phyloP scores from a whole-genome alignment of 208 protist species.

The Trypanosoma caninum region DNA sequence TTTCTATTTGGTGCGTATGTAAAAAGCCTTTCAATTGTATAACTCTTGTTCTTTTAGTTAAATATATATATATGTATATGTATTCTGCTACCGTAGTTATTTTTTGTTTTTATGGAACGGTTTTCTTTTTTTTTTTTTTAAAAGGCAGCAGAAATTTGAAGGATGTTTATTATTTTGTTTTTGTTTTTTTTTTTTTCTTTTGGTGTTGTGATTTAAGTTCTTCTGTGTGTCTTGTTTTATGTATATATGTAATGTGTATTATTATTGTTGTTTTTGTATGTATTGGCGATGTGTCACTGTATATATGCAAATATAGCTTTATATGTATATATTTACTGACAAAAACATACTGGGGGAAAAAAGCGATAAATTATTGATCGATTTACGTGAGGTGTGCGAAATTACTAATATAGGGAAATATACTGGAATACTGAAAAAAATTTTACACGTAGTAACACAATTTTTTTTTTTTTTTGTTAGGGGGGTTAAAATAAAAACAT shows the following conservation, averaged over 20 bases:
- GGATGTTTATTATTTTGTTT: too few relatives aligned
- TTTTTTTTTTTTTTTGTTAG: conserved; percentile 21
- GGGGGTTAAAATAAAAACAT: too few relatives aligned
- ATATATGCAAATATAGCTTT: too few relatives aligned
- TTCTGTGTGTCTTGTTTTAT: not conserved
- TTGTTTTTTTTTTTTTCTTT: not conserved
- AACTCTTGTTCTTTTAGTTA: not conserved
- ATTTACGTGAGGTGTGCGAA: conserved; percentile 4
- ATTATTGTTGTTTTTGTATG: conserved; percentile 7
- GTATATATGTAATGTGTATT: too few relatives aligned
- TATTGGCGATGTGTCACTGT: too few relatives aligned
- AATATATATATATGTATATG: not conserved
- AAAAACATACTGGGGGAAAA: too few relatives aligned
- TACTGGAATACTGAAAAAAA: too few relatives aligned
- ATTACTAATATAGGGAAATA: too few relatives aligned
- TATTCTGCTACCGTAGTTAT: not conserved
- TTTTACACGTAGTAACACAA: not conserved
- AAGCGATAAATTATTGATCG: too few relatives aligned
- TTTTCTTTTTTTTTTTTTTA: conserved; percentile 12
- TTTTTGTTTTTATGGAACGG: too few relatives aligned
- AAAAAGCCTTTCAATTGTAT: too few relatives aligned
- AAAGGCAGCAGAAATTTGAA: not conserved
- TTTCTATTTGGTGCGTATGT: not conserved
- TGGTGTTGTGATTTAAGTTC: conserved; percentile 18
- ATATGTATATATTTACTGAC: too few relatives aligned